Evolutionary conservation across 2,329 filamentous ascomycete species (phyloP).

Genomic region (Fusarium zealandicum): DNA sequence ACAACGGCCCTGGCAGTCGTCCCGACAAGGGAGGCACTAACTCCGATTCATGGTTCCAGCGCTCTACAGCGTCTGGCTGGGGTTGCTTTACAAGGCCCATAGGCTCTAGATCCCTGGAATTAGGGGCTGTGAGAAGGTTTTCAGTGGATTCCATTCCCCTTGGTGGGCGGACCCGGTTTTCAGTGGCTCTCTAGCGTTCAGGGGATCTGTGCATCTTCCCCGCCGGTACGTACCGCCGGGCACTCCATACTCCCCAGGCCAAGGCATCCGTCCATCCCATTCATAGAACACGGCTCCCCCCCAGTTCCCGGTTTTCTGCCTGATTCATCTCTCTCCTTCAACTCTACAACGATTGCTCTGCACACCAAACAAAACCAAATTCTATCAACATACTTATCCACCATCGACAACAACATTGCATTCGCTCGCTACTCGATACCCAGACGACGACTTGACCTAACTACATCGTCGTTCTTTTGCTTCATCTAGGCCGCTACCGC

Average conservation of each 20-base stretch:
- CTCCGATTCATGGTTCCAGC: neutral
- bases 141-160: conserved; percentile 33
- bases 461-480: neutral
- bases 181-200: conserved; percentile 7
- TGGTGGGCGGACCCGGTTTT: conserved; percentile 32
- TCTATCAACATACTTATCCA: conserved; percentile 22
- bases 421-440: neutral
- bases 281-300: conserved; percentile 45
- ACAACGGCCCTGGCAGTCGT: conserved; percentile 33
- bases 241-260: neutral
- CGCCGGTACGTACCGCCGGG: conserved; percentile 29
- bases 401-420: neutral
- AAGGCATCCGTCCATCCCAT: conserved; percentile 46
- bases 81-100: conserved; percentile 10
- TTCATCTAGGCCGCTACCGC: conserved; percentile 17
- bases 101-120: conserved; percentile 9
- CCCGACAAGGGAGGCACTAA: conserved; percentile 14
- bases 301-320: conserved; percentile 41
- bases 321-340: conserved; percentile 36
- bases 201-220: conserved; percentile 25
- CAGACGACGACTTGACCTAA: conserved; percentile 10
- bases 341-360: conserved; percentile 31
- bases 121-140: conserved; percentile 31
- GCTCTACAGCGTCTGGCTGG: conserved; percentile 15
- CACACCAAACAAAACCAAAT: conserved; percentile 17